Conservation (phyloP, 805 yeast species). For the Blastobotrys americana region DNA sequence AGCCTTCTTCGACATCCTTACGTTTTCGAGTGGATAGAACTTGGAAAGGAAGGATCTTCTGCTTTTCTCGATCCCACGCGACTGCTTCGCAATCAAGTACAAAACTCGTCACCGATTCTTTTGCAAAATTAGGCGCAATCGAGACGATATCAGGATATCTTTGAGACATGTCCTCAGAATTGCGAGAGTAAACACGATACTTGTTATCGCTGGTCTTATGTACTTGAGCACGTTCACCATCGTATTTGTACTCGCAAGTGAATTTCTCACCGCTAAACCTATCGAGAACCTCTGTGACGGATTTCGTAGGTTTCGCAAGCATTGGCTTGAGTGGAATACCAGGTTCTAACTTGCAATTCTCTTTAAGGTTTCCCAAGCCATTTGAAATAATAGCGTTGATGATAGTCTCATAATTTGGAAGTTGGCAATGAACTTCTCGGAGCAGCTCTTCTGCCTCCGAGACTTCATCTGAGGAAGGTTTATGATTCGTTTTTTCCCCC, state of each 20-base stretch:
- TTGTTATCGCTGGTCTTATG: conserved; percentile 60
- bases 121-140: conserved; percentile 54
- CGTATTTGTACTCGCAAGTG: conserved; percentile 95
- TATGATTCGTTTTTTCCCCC: conserved; percentile 25
- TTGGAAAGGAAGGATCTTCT: conserved; percentile 90
- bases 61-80: conserved; percentile 79
- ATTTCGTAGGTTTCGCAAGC: conserved; percentile 96
- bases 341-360: conserved; percentile 70
- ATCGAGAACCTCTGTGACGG: conserved; percentile 86
- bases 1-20: conserved; percentile 81
- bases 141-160: conserved; percentile 85
- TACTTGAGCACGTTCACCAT: conserved; percentile 96
- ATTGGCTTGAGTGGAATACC: conserved; percentile 95
- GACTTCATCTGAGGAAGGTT: conserved; percentile 37
- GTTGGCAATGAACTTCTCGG: conserved; percentile 79
- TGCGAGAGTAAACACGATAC: conserved; percentile 79
- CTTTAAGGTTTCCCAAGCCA: conserved; percentile 61
- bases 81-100: conserved; percentile 96
- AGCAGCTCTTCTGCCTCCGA: conserved; percentile 68
- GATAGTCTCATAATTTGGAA: conserved; percentile 82
- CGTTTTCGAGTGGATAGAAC: conserved; percentile 88
- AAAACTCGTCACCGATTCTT: conserved; percentile 41
- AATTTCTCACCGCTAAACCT: conserved; percentile 77
- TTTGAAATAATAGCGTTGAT: conserved; percentile 56
- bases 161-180: conserved; percentile 94